Percentiles rank a stretch among this genome's conserved stretches.
Conservation (phyloP, 1,284 basidiomycete species). For the Apiotrichum veenhuisii region DNA sequence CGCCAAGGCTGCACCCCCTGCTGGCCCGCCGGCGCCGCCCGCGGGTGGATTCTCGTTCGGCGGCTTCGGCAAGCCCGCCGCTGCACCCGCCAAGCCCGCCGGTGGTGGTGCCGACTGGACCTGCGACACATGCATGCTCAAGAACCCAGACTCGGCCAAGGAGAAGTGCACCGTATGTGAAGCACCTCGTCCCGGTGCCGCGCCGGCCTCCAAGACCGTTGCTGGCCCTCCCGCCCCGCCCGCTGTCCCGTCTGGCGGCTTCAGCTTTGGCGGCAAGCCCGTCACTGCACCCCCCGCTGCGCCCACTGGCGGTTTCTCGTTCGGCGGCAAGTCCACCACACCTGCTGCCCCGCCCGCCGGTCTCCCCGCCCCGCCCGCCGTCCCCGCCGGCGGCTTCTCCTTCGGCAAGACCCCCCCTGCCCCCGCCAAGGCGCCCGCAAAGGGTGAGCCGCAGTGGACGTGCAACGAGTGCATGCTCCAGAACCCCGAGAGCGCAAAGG, state of each 20-base stretch:
- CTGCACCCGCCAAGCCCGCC: not conserved
- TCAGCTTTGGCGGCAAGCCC: constrained; percentile 2
- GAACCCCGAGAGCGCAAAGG: constrained; percentile 52
- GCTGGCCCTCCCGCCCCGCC: constrained; percentile 4
- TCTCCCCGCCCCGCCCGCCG: constrained; percentile 1
- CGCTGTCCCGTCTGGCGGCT: not conserved
- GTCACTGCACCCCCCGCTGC: not conserved
- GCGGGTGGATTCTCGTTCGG: not conserved
- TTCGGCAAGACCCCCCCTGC: constrained; percentile 5
- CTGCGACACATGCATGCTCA: constrained; percentile 54
- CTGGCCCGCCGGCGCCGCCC: constrained; percentile 4
- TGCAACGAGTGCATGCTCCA: constrained; percentile 54
- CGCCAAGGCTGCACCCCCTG: not conserved
- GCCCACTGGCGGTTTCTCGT: not conserved
- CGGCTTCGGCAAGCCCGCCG: constrained; percentile 13
- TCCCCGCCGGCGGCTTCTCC: constrained; percentile 6
- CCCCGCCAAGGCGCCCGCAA: not conserved
- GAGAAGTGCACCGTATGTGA: constrained; percentile 58
- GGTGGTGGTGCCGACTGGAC: constrained; percentile 45
- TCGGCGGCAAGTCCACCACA: not conserved
- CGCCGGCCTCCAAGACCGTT: not conserved
- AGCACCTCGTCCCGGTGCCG: constrained; percentile 41
- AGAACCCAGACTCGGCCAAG: constrained; percentile 52
- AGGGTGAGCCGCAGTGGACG: constrained; percentile 45
- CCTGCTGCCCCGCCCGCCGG: not conserved